These are phyloP conservation scores for Colletotrichum incanum DNA, from an alignment of 2,329 filamentous ascomycete genomes.

Conservation along the genomic window DNA sequence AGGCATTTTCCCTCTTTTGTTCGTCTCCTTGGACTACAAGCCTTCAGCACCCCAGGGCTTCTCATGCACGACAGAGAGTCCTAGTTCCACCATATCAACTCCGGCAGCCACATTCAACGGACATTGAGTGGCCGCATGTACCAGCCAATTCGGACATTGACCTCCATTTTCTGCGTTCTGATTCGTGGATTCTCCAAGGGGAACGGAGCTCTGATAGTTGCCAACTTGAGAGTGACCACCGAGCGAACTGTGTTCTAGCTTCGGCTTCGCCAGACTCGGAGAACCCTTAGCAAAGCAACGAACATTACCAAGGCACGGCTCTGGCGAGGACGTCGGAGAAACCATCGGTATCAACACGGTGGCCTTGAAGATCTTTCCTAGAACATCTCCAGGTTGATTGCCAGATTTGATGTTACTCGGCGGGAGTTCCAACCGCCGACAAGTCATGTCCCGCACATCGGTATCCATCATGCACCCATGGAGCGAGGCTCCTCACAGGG, in stretches of 20 bases:
- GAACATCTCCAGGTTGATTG: constrained; percentile 13
- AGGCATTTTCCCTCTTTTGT: constrained; percentile 26
- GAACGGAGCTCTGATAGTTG: not conserved
- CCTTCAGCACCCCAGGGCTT: constrained; percentile 3
- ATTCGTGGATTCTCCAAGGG: constrained; percentile 28
- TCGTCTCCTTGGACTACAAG: not conserved
- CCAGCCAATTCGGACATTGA: constrained; percentile 42
- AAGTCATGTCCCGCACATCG: constrained; percentile 39
- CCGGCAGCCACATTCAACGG: constrained; percentile 34
- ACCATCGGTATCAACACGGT: not conserved
- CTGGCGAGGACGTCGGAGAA: not conserved
- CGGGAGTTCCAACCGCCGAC: constrained; percentile 25
- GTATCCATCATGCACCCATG: constrained; percentile 36
- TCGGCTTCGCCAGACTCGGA: not conserved
- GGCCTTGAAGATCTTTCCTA: constrained; percentile 33
- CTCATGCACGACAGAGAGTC: constrained; percentile 36
- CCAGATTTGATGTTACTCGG: constrained; percentile 25
- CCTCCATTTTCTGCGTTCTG: constrained; percentile 45
- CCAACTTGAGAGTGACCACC: not conserved
- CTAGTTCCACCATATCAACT: constrained; percentile 28
- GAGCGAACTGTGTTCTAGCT: constrained; percentile 1
- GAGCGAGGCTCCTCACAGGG: constrained; percentile 30
- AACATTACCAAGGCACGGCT: not conserved
- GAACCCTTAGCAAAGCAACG: not conserved
- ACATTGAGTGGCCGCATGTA: constrained; percentile 22